phyloP scores from a whole-genome alignment of 1,284 basidiomycete genomes.

The Trichosporon coremiiforme region DNA sequence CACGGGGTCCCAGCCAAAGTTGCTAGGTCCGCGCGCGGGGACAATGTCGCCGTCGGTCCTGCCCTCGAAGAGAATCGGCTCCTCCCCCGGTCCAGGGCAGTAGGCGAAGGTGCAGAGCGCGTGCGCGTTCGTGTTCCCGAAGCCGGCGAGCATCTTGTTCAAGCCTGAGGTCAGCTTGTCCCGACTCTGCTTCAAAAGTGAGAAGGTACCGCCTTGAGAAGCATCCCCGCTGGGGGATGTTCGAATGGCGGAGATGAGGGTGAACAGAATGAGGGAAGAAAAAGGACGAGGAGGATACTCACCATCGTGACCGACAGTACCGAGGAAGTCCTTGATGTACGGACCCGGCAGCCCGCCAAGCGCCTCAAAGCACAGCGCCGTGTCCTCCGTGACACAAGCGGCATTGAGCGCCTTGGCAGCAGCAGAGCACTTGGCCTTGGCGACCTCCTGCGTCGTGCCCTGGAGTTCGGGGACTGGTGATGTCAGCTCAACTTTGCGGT shows the following conservation, averaged over 20 bases:
- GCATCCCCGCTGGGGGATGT: too few relatives aligned
- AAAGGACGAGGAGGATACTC: conserved; percentile 33
- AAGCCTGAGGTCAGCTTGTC: conserved; percentile 62
- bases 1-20: conserved; percentile 90
- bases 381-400: conserved; percentile 96
- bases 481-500: too few relatives aligned
- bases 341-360: conserved; percentile 89
- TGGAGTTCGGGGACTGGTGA: conserved; percentile 87
- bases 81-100: conserved; percentile 77
- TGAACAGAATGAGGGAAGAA: neutral
- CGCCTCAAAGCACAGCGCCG: conserved; percentile 87
- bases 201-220: too few relatives aligned
- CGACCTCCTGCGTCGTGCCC: conserved; percentile 88
- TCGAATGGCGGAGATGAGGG: too few relatives aligned
- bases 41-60: conserved; percentile 86
- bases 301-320: conserved; percentile 75
- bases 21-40: conserved; percentile 71
- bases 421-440: conserved; percentile 78
- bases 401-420: conserved; percentile 82
- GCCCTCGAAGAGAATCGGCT: conserved; percentile 82
- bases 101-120: conserved; percentile 97
- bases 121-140: conserved; percentile 75
- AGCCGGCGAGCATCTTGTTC: conserved; percentile 82
- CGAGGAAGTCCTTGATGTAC: conserved; percentile 93
- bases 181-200: neutral